phyloP scores from a whole-genome alignment of 768 basidiomycete species.

The Leucosporidium scottii region DNA sequence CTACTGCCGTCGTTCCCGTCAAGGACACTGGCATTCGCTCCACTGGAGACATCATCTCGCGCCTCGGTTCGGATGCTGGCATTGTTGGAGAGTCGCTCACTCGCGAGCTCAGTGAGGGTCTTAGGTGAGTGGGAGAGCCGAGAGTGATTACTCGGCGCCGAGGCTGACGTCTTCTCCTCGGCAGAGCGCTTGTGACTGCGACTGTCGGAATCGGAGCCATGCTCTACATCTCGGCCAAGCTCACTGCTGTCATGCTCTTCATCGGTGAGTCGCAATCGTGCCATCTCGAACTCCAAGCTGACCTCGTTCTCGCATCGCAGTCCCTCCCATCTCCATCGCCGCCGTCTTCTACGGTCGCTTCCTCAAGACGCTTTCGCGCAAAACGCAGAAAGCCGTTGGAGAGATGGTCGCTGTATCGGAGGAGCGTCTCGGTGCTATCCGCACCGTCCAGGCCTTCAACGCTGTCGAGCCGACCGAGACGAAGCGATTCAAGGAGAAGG shows the following conservation, averaged over 20 bases:
- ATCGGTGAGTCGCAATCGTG: slow-evolving; percentile 50
- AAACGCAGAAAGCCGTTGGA: slow-evolving; percentile 89
- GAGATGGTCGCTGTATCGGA: slow-evolving; percentile 68
- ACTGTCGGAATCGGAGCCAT: slow-evolving; percentile 97
- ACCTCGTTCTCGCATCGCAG: slow-evolving; percentile 86
- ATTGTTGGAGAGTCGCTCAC: slow-evolving; percentile 65
- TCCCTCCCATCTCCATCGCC: slow-evolving; percentile 53
- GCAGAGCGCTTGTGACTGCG: slow-evolving; percentile 70
- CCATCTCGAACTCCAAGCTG: slow-evolving; percentile 46
- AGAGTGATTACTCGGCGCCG: background rate
- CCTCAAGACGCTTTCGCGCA: slow-evolving; percentile 78
- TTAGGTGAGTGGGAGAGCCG: slow-evolving; percentile 34
- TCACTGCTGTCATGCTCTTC: slow-evolving; percentile 86
- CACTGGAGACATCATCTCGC: slow-evolving; percentile 86
- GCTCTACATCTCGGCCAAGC: slow-evolving; percentile 68
- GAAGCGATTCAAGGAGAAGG: slow-evolving; percentile 60
- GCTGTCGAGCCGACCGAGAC: slow-evolving; percentile 66
- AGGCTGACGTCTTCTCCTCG: slow-evolving; percentile 45
- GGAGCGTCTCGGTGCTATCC: slow-evolving; percentile 76
- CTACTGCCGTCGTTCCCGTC: background rate
- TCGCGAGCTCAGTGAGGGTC: slow-evolving; percentile 48
- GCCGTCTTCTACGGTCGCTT: slow-evolving; percentile 95
- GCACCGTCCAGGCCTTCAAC: slow-evolving; percentile 88
- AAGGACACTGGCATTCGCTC: slow-evolving; percentile 44
- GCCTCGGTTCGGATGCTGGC: slow-evolving; percentile 81